A percentile compares a stretch with the other conserved stretches of the same genome.
Evolutionary conservation across 2,329 filamentous ascomycete species (phyloP).

Genomic region (Gaeumannomyces sp.): DNA sequence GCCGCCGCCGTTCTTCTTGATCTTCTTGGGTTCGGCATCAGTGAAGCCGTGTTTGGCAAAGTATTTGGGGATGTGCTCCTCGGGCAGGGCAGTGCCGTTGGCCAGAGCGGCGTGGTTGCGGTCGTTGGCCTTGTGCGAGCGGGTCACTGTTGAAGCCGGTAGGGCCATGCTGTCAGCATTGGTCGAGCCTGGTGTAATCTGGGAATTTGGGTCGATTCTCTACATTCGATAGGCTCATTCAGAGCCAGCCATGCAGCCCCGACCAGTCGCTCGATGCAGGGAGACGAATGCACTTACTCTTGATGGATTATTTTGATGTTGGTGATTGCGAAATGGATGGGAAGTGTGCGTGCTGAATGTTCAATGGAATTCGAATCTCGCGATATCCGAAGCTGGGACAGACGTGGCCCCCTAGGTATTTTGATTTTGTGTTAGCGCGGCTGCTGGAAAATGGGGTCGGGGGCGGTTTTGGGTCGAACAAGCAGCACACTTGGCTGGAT

Average conservation of each 20-base stretch:
- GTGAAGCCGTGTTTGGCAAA: conserved; percentile 82
- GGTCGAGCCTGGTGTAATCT: background rate
- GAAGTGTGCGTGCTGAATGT: background rate
- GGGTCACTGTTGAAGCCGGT: conserved; percentile 65
- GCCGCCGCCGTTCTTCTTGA: conserved; percentile 92
- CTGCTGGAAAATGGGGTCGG: background rate
- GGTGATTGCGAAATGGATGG: background rate
- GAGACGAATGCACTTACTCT: conserved; percentile 6
- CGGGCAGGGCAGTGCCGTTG: conserved; percentile 62
- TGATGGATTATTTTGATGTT: conserved; percentile 5
- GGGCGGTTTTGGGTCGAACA: background rate
- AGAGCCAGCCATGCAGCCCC: background rate
- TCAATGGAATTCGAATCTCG: background rate
- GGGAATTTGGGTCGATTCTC: background rate
- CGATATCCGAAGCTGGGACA: background rate
- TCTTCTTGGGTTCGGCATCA: conserved; percentile 81
- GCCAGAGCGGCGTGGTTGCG: conserved; percentile 79
- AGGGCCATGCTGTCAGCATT: conserved; percentile 13
- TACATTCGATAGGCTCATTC: no score
- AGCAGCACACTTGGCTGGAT: background rate
- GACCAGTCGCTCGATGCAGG: no score
- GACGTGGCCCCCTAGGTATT: background rate
- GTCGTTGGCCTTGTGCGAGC: conserved; percentile 92
- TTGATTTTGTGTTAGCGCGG: background rate
- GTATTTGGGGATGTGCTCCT: conserved; percentile 80